phyloP scores from a whole-genome alignment of 106 monocot genomes.

The Iris macrosiphon region DNA sequence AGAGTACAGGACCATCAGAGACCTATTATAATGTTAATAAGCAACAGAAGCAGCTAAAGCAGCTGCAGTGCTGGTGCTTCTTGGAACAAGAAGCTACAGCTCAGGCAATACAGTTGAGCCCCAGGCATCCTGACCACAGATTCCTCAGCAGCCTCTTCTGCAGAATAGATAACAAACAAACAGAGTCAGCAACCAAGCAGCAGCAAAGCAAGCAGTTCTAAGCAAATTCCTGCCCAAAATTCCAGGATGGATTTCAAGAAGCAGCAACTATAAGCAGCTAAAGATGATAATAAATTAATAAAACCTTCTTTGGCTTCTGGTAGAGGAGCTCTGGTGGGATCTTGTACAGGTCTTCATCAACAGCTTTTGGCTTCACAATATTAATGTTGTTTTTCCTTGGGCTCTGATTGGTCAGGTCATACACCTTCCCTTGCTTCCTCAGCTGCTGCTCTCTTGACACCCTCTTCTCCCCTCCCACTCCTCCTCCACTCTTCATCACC shows the following conservation, averaged over 20 bases:
- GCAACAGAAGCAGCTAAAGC: too few relatives aligned
- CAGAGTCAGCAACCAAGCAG: too few relatives aligned
- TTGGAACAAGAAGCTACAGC: too few relatives aligned
- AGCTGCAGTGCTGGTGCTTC: too few relatives aligned
- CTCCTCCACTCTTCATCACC: too few relatives aligned
- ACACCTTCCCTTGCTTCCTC: conserved; percentile 23
- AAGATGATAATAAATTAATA: not conserved
- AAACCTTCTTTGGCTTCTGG: conserved; percentile 28
- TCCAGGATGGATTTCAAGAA: too few relatives aligned
- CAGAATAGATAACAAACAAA: too few relatives aligned
- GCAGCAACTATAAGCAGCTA: too few relatives aligned
- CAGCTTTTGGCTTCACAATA: conserved; percentile 21
- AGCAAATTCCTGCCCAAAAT: too few relatives aligned
- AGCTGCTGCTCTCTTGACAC: not conserved
- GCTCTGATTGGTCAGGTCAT: not conserved
- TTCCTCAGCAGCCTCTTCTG: conserved; percentile 19
- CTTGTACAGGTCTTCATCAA: conserved; percentile 44
- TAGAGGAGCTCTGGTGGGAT: conserved; percentile 34
- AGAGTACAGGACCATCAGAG: too few relatives aligned
- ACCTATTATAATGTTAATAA: too few relatives aligned
- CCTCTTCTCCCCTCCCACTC: not conserved
- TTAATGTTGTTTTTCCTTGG: not conserved
- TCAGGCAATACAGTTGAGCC: conserved; percentile 18
- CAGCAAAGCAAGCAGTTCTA: too few relatives aligned
- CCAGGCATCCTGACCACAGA: conserved; percentile 22